phyloP scores from a whole-genome alignment of 768 basidiomycete genomes.

The Serendipita indica region DNA sequence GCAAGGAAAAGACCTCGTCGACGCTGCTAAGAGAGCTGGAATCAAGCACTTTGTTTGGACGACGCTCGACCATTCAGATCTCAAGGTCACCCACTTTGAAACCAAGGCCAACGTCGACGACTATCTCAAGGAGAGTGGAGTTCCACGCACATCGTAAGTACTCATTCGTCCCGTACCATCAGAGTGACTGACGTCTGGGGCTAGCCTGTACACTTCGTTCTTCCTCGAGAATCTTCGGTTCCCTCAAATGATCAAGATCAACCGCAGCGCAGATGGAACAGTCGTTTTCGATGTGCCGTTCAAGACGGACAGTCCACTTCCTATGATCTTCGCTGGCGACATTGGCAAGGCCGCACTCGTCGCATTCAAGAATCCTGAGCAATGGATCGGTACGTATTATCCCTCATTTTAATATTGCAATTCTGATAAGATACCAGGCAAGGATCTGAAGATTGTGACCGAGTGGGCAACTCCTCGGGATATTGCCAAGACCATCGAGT shows the following conservation, averaged over 20 bases:
- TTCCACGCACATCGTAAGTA: conserved; percentile 21
- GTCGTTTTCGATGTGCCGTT: conserved; percentile 1
- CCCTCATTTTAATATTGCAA: neutral
- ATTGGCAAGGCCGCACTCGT: neutral
- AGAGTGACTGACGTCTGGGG: neutral
- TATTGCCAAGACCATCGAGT: neutral
- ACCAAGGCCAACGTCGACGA: conserved; percentile 20
- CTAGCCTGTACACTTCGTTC: conserved; percentile 13
- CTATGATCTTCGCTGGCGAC: neutral
- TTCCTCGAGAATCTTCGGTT: conserved; percentile 11
- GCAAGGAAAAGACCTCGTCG: conserved; percentile 19
- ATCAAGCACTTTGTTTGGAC: conserved; percentile 18
- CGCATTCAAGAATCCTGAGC: conserved; percentile 11
- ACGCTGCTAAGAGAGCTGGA: conserved; percentile 19
- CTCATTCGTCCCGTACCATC: neutral
- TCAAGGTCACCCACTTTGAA: conserved; percentile 17
- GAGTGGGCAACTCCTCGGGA: conserved; percentile 6
- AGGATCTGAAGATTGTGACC: conserved; percentile 2
- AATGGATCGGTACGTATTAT: conserved; percentile 11
- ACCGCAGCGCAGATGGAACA: neutral
- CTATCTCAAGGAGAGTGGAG: conserved; percentile 17
- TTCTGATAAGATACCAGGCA: neutral
- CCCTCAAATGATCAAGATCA: neutral
- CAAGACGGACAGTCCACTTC: conserved; percentile 8
- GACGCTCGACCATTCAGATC: conserved; percentile 13